phyloP scores from a whole-genome alignment of 2,329 filamentous ascomycete species.

The Pseudogymnoascus sp. region DNA sequence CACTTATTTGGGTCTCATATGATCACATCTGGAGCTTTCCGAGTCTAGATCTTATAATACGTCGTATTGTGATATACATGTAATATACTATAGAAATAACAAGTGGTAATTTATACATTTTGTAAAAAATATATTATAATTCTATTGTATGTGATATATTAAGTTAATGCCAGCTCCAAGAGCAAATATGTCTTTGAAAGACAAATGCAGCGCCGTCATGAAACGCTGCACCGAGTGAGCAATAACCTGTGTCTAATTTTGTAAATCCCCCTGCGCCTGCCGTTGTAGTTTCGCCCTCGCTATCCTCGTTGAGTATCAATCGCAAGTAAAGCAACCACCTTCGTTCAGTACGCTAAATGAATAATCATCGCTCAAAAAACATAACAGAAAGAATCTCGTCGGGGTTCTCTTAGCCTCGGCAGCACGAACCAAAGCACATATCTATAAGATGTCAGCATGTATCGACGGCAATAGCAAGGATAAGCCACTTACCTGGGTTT shows the following conservation, averaged over 20 bases:
- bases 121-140: background rate
- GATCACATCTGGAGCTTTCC: background rate
- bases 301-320: background rate
- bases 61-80: background rate
- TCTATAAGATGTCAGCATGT: background rate
- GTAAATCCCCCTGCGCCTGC: background rate
- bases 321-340: constrained; percentile 1
- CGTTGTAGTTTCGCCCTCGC: background rate
- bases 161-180: background rate
- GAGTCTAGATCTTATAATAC: background rate
- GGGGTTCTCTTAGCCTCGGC: background rate
- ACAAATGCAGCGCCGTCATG: background rate
- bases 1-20: background rate
- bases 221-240: background rate
- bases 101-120: background rate
- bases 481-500: background rate
- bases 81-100: background rate
- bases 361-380: constrained; percentile 2
- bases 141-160: background rate
- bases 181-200: background rate
- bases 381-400: background rate
- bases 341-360: background rate
- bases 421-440: constrained; percentile 1
- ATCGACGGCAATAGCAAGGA: background rate
- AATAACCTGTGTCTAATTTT: background rate